phyloP scores from a whole-genome alignment of 768 basidiomycete genomes.

The Suillus subaureus region DNA sequence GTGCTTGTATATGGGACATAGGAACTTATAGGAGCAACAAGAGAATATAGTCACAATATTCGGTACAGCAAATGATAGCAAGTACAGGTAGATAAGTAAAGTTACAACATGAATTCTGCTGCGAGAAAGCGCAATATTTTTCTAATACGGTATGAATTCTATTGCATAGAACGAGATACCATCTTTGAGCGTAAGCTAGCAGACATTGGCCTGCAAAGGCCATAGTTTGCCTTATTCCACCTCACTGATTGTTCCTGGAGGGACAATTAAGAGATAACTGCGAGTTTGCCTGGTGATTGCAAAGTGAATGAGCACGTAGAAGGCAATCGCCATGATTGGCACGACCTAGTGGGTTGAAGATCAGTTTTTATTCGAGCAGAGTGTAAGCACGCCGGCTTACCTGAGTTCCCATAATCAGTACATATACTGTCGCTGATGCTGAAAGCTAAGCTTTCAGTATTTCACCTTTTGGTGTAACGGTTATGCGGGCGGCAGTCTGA shows the following conservation, averaged over 20 bases:
- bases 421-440: too few relatives aligned
- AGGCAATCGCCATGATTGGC: conserved; percentile 10
- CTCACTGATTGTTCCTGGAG: neutral
- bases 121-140: neutral
- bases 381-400: too few relatives aligned
- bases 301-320: conserved; percentile 11
- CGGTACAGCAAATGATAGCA: neutral
- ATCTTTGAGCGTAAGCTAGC: neutral
- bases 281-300: neutral
- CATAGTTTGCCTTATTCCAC: neutral
- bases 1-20: neutral
- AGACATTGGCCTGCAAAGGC: neutral
- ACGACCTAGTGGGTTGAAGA: neutral
- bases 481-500: too few relatives aligned
- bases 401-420: too few relatives aligned
- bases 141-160: too few relatives aligned
- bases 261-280: neutral
- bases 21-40: neutral
- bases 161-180: neutral
- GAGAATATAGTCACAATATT: neutral
- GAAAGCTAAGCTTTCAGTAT: too few relatives aligned
- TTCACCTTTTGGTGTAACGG: too few relatives aligned
- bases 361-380: too few relatives aligned
- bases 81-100: neutral
- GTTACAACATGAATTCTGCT: neutral